Evolutionary conservation across 2,329 filamentous ascomycete species (phyloP), one percentile per base, ranked within the genome.

Genomic region (Talaromyces sp.): DNA sequence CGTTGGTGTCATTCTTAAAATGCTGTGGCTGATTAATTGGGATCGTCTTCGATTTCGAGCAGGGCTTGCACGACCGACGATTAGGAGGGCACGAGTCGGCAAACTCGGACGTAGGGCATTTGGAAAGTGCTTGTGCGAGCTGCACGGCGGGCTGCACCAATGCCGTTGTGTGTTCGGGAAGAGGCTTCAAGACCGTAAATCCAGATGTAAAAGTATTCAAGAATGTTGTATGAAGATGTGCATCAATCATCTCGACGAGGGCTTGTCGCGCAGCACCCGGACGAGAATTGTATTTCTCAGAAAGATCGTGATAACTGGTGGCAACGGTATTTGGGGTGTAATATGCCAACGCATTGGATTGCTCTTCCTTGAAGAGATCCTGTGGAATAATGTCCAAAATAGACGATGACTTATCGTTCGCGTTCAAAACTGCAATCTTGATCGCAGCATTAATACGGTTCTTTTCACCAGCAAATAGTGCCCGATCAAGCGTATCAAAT

Each of bases 31-130:
- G 89, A n/a, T 83, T 82, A 69, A 96, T 85, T 61, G 85, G 86
- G 78, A 92, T 84, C 0, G 86, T 84, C 36, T 85, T 84, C 8
- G 85, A 84, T 27, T 86, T 82, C 19, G 87, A 82, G 77, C 94
- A 98, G 3, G 89, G 88, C 34, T 83, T 86, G 79, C 94, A 98
- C 65, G 86, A 86, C 1, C 84, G 85, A 27, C 84, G 77, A 75
- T 97, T 97, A 0, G 94, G 94, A 11, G 94, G 94, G 73, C 94
- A 98, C 1, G 91, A 91, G 0, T 86, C 80, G 4, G 90, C 89
- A 63, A 93, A 81, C 0, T 93, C 91, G 0, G 88, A 89, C 17
- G 86, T 81, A 0, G 91, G 86, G 74, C 95, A 99, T 70, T 88
- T 83, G 0, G 88, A 86, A 5, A 99, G 86, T 64, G 91, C 88